These are phyloP conservation scores for Backusella mclennaniae DNA, from an alignment of 192 early-diverging fungal species.

Conservation along the genomic window DNA sequence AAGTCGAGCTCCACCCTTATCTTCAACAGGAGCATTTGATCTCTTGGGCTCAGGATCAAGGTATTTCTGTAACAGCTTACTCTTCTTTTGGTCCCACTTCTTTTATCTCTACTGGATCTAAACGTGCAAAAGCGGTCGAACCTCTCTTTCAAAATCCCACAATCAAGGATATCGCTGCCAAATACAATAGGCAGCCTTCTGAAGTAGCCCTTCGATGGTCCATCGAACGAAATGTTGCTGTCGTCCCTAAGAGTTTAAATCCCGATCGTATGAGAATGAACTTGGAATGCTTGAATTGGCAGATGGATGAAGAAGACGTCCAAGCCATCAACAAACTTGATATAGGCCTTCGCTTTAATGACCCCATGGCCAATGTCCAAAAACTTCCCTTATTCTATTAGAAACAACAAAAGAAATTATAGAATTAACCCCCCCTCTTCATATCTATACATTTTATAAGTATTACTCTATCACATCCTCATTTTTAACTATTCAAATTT, in stretches of 20 bases:
- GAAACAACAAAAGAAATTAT: background rate
- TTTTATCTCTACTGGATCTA: slow-evolving; percentile 9
- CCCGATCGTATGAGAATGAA: slow-evolving; percentile 53
- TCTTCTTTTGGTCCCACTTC: slow-evolving; percentile 64
- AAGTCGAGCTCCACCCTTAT: slow-evolving; percentile 72
- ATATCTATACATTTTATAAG: background rate
- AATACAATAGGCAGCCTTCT: slow-evolving; percentile 49
- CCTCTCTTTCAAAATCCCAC: slow-evolving; percentile 47
- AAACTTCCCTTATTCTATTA: slow-evolving; percentile 28
- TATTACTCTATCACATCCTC: background rate
- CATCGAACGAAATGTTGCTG: slow-evolving; percentile 58
- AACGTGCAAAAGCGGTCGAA: slow-evolving; percentile 31
- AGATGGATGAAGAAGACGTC: slow-evolving; percentile 43
- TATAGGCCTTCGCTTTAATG: slow-evolving; percentile 23
- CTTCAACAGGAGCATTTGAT: slow-evolving; percentile 63
- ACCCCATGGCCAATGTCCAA: slow-evolving; percentile 14
- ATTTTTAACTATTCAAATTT: background rate
- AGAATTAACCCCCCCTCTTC: background rate
- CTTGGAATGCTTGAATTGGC: slow-evolving; percentile 47
- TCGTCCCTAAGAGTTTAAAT: slow-evolving; percentile 68
- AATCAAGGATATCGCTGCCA: slow-evolving; percentile 51
- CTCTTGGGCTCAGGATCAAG: slow-evolving; percentile 53
- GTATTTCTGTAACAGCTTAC: slow-evolving; percentile 69
- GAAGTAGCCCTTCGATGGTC: slow-evolving; percentile 67
- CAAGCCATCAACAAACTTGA: slow-evolving; percentile 21